Conservation (phyloP, 2,329 filamentous ascomycete species). For the Coniochaeta prunicola region DNA sequence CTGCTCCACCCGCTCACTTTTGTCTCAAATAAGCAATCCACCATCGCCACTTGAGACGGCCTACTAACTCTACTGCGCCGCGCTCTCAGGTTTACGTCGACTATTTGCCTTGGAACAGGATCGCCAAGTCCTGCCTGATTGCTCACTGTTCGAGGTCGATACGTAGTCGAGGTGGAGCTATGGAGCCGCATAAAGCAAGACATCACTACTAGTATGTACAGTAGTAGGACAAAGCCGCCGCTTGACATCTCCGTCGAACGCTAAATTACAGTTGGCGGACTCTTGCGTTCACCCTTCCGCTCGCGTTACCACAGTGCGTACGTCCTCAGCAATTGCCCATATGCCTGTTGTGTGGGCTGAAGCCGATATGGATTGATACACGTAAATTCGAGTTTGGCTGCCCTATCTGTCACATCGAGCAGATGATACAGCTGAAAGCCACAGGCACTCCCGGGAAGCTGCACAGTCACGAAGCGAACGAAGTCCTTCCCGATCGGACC, state of each 20-base stretch:
- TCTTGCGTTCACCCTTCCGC: no score
- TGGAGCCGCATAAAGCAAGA: not conserved
- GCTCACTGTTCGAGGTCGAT: not conserved
- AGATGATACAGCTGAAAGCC: no score
- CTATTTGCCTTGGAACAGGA: not conserved
- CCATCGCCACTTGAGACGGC: not conserved
- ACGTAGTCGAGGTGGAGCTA: not conserved
- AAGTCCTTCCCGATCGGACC: not conserved
- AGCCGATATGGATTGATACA: no score
- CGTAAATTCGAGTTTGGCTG: no score
- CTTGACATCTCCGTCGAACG: no score
- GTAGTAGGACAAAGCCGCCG: no score
- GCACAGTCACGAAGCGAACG: not conserved
- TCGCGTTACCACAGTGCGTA: no score
- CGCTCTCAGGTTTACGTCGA: not conserved
- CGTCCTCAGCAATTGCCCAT: no score
- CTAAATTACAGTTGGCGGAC: no score
- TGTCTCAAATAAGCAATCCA: not conserved
- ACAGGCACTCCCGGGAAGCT: not conserved
- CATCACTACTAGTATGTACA: not conserved
- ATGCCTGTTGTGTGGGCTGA: no score
- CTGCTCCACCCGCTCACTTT: not conserved
- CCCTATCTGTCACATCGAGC: no score
- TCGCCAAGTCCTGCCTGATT: not conserved
- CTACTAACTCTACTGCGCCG: not conserved